These are phyloP conservation scores for Alternaria metachromatica DNA, from an alignment of 2,329 filamentous ascomycete genomes.

Conservation along the genomic window DNA sequence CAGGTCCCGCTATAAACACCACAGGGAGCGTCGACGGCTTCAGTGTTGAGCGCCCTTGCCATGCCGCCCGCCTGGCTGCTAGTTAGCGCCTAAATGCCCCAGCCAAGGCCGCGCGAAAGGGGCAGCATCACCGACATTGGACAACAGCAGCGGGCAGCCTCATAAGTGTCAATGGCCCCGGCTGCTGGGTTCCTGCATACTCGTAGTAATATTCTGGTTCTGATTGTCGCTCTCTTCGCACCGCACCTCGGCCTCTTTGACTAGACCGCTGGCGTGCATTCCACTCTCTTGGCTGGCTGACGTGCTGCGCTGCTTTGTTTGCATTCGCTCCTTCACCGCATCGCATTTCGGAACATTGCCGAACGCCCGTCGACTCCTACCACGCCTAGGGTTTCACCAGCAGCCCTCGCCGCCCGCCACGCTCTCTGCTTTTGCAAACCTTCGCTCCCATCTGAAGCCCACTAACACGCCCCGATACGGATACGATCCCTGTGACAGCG, in stretches of 20 bases:
- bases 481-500: constrained; percentile 28
- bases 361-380: constrained; percentile 16
- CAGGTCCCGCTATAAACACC: background rate
- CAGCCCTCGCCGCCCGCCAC: constrained; percentile 12
- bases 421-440: constrained; percentile 6
- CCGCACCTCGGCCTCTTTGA: constrained; percentile 27
- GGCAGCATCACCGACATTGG: constrained; percentile 37
- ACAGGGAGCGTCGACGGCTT: background rate
- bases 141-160: constrained; percentile 9
- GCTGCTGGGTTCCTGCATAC: constrained; percentile 2
- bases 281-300: constrained; percentile 17
- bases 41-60: background rate
- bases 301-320: constrained; percentile 22
- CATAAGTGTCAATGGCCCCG: constrained; percentile 24
- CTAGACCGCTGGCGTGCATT: constrained; percentile 29
- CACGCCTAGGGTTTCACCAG: constrained; percentile 25
- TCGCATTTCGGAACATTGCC: constrained; percentile 7
- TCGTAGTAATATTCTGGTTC: background rate
- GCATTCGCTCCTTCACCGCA: constrained; percentile 20
- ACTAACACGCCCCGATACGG: constrained; percentile 12
- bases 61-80: constrained; percentile 2
- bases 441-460: constrained; percentile 5
- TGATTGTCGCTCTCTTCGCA: constrained; percentile 11
- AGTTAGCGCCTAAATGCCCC: constrained; percentile 30
- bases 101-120: constrained; percentile 34